phyloP scores from a whole-genome alignment of 352 stramenopile species.

The Pythium brassicae region DNA sequence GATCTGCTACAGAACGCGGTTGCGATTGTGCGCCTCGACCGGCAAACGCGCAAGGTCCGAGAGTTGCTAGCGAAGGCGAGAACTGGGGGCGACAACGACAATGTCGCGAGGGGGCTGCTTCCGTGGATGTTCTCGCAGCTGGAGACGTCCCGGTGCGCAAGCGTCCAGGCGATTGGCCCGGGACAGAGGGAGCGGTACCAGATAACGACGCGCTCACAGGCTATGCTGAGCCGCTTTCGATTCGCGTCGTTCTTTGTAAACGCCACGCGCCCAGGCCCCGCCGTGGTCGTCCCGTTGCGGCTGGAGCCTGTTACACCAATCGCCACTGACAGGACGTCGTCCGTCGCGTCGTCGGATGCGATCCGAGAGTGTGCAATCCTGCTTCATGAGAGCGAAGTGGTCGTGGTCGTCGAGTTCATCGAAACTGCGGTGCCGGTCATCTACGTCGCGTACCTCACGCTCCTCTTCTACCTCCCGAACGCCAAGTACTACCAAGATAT shows the following conservation, averaged over 20 bases:
- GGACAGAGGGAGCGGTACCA: no score
- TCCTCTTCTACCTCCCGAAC: conserved; percentile 28
- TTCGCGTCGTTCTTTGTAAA: no score
- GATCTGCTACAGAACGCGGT: conserved; percentile 4
- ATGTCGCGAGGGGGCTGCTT: neutral
- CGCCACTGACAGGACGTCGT: no score
- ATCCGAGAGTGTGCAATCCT: neutral
- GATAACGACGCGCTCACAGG: no score
- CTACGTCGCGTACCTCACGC: conserved; percentile 21
- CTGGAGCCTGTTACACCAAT: no score
- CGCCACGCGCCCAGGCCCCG: no score
- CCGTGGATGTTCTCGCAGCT: neutral
- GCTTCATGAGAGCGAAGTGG: neutral
- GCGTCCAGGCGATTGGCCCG: no score
- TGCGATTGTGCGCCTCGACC: neutral
- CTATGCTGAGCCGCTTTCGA: no score
- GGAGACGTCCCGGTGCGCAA: no score
- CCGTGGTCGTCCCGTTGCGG: no score
- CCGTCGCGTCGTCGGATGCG: no score
- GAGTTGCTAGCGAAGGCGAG: neutral
- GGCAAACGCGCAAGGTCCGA: conserved; percentile 1
- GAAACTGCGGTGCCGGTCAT: conserved; percentile 26
- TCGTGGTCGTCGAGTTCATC: conserved; percentile 27
- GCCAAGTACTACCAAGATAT: conserved; percentile 26
- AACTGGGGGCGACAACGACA: no score